Percentiles rank a stretch among this genome's conserved stretches.
Conservation (phyloP, 805 yeast species). For the Wickerhamomyces ciferrii region DNA sequence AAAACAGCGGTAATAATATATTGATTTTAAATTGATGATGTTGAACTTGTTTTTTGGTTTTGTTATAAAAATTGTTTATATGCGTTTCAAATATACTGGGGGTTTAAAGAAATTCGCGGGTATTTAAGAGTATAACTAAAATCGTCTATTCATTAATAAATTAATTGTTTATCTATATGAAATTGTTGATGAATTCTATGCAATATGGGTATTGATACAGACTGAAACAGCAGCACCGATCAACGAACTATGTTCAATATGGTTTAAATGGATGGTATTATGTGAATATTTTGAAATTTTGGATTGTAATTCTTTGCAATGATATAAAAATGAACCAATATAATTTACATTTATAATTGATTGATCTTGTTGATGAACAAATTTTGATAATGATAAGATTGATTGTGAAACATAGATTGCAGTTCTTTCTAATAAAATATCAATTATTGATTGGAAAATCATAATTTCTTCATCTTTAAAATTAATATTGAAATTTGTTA, state of each 20-base stretch:
- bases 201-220: background rate
- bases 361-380: background rate
- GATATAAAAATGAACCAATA: conserved; percentile 47
- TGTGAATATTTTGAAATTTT: conserved; percentile 23
- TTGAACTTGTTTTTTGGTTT: background rate
- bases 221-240: conserved; percentile 55
- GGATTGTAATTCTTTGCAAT: conserved; percentile 30
- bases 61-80: background rate
- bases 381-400: conserved; percentile 7
- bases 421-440: conserved; percentile 35
- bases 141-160: too few relatives aligned
- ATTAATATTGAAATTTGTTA: background rate
- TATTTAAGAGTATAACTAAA: too few relatives aligned
- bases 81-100: background rate
- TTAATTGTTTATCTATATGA: too few relatives aligned
- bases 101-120: background rate
- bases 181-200: background rate
- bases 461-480: conserved; percentile 12
- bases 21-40: too few relatives aligned
- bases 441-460: conserved; percentile 27
- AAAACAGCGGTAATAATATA: too few relatives aligned
- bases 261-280: conserved; percentile 30
- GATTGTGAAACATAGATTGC: conserved; percentile 6
- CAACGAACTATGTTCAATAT: conserved; percentile 40
- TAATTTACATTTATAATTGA: conserved; percentile 32